Base-by-base conservation (phyloP, 1,284 basidiomycete genomes). In the Heterobasidion irregulare region DNA sequence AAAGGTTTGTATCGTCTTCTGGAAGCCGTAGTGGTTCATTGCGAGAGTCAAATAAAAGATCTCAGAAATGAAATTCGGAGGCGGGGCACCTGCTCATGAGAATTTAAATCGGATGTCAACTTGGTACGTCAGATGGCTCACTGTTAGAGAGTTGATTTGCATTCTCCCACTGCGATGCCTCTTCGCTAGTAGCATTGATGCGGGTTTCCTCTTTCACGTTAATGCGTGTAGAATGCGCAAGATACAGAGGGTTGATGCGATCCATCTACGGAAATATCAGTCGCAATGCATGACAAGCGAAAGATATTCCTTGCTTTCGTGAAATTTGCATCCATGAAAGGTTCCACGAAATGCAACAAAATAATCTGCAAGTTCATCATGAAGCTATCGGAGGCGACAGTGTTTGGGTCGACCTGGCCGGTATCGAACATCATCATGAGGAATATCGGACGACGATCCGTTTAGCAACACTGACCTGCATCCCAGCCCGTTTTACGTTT, bases 41-140 rank as follows among this genome's bases (percentile, higher is more conserved):
- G 92, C 85, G 57, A 91, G 80, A 8, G 86, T 78, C 43, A 98
- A 76, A 75, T 90, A 98, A 75, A 97, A 99, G 10, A 97, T 83
- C 54, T 98, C 89, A 1, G 95, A 94, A 61, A 99, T 95, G 72
- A 99, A 99, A 69, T 97, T 98, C 2, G 89, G 79, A 6, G 79
- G 66, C 12, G 74, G 80, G 80, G 62, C 49, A 15, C 54, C 55
- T 57, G 38, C 18, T 56, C 58, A 8, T 50, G 12, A 41, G 34
- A 12, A n/a, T 49, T 38, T 57, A 10, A 53, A 38, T 50, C n/a
- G 53, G 15, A 15, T 18, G 9, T 12, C 55, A 6, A 49, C 6
- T 47, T 49, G 47, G 2, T 26, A 12, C 16, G 8, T 36, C 12
- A 9, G 45, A 44, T 16, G 47, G 15, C 43, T n/a, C 57, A 81